phyloP scores from a whole-genome alignment of 768 basidiomycete genomes.

The Coprinopsis strossmayeri region DNA sequence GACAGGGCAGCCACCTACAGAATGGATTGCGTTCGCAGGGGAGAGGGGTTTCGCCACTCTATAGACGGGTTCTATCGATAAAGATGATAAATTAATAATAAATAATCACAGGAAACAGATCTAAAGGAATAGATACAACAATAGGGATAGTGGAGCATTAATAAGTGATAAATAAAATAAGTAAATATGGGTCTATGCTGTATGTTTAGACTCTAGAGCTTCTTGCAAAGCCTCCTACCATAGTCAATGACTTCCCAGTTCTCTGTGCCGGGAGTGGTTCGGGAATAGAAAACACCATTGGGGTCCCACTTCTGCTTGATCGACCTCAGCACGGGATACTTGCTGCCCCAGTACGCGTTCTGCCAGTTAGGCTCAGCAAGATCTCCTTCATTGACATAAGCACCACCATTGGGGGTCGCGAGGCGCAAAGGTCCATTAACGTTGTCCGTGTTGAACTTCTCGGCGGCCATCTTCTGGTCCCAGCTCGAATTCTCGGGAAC shows the following conservation, averaged over 20 bases:
- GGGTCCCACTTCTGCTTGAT: conserved; percentile 4
- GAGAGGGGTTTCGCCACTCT: too few relatives aligned
- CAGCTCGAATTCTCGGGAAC: conserved; percentile 4
- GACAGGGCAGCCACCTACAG: too few relatives aligned
- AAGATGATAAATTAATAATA: too few relatives aligned
- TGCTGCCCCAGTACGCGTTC: conserved; percentile 11
- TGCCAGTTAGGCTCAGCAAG: conserved; percentile 14
- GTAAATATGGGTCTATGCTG: too few relatives aligned
- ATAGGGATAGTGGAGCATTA: too few relatives aligned
- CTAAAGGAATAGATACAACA: too few relatives aligned
- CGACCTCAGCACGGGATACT: conserved; percentile 3
- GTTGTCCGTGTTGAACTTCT: conserved; percentile 8
- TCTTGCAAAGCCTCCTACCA: conserved; percentile 1
- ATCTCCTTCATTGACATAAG: conserved; percentile 10
- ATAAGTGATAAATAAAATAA: too few relatives aligned
- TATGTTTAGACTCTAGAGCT: too few relatives aligned
- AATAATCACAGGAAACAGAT: too few relatives aligned
- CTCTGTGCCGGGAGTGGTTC: conserved; percentile 7
- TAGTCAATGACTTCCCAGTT: conserved; percentile 6
- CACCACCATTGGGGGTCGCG: conserved; percentile 10
- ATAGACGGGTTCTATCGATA: too few relatives aligned
- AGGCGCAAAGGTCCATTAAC: conserved; percentile 7
- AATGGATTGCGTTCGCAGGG: too few relatives aligned
- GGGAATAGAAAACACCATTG: conserved; percentile 3
- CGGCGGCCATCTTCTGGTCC: conserved; percentile 7